Conservation (phyloP, 306 rosid species). For the Sphenostylis stenocarpa region DNA sequence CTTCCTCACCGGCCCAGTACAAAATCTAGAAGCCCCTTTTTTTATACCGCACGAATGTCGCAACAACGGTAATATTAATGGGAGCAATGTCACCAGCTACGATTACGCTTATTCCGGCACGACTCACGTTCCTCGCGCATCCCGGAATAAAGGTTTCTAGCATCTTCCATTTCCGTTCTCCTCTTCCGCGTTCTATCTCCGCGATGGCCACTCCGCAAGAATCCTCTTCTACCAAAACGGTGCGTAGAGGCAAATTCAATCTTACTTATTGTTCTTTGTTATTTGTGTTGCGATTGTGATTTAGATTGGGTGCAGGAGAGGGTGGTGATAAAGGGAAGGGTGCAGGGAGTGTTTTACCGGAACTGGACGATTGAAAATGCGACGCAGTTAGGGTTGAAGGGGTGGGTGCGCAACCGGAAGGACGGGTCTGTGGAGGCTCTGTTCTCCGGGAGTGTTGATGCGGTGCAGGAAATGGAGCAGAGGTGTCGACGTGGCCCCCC, state of each 20-base stretch:
- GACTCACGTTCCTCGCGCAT: slow-evolving; percentile 38
- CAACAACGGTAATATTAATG: slow-evolving; percentile 30
- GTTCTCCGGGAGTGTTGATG: slow-evolving; percentile 40
- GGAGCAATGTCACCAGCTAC: slow-evolving; percentile 10
- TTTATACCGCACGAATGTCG: slow-evolving; percentile 31
- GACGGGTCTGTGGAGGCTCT: slow-evolving; percentile 57
- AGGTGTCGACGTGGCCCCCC: slow-evolving; percentile 88
- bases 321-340: slow-evolving; percentile 83
- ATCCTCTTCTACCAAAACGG: slow-evolving; percentile 60
- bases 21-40: neutral
- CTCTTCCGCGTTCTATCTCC: slow-evolving; percentile 44
- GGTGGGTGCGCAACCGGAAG: slow-evolving; percentile 53
- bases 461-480: slow-evolving; percentile 70
- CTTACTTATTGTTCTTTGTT: neutral
- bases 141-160: slow-evolving; percentile 37
- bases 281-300: neutral
- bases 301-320: slow-evolving; percentile 57
- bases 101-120: slow-evolving; percentile 26
- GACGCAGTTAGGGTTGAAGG: slow-evolving; percentile 40
- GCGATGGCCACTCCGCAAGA: slow-evolving; percentile 50
- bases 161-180: slow-evolving; percentile 51
- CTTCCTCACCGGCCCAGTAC: neutral
- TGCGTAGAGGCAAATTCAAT: slow-evolving; percentile 19
- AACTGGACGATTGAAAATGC: slow-evolving; percentile 55
- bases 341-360: slow-evolving; percentile 60